These are phyloP conservation scores for Wolfiporia cocos DNA, from an alignment of 1,284 basidiomycete genomes.

Conservation along the genomic window DNA sequence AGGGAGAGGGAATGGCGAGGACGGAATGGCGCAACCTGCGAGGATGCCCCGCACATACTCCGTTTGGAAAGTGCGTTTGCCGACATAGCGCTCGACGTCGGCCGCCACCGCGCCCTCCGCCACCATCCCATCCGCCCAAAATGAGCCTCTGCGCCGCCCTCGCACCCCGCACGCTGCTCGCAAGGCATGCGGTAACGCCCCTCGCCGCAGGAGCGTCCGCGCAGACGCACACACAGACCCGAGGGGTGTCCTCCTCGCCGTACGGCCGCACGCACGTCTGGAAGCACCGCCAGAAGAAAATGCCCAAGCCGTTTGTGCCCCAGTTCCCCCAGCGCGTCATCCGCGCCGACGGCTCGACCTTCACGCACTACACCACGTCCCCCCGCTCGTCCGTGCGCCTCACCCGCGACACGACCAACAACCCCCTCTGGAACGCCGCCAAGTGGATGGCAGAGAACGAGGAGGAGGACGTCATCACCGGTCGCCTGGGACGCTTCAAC, in stretches of 20 bases:
- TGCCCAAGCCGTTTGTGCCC: conserved; percentile 79
- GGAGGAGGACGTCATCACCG: conserved; percentile 63
- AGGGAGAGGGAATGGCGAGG: no score
- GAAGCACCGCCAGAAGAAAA: conserved; percentile 54
- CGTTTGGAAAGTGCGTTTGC: no score
- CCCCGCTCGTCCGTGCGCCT: conserved; percentile 70
- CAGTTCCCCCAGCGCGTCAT: conserved; percentile 80
- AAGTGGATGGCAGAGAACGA: conserved; percentile 42
- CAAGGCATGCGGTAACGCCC: no score
- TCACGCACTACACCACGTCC: conserved; percentile 81
- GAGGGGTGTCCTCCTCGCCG: conserved; percentile 58
- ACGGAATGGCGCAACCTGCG: no score
- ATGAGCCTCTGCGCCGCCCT: no score
- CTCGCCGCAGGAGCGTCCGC: no score
- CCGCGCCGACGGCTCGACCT: conserved; percentile 82
- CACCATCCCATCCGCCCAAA: no score
- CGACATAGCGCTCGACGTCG: no score
- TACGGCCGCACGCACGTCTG: conserved; percentile 75
- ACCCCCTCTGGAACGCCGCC: conserved; percentile 70
- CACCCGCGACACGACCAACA: conserved; percentile 82
- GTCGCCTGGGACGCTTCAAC: conserved; percentile 77
- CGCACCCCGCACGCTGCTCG: no score
- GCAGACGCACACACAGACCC: conserved; percentile 20
- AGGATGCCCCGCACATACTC: no score
- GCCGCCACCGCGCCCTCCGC: no score